These are phyloP conservation scores for Coniochaeta sp. DNA, from an alignment of 2,329 filamentous ascomycete species.

Conservation along the genomic window DNA sequence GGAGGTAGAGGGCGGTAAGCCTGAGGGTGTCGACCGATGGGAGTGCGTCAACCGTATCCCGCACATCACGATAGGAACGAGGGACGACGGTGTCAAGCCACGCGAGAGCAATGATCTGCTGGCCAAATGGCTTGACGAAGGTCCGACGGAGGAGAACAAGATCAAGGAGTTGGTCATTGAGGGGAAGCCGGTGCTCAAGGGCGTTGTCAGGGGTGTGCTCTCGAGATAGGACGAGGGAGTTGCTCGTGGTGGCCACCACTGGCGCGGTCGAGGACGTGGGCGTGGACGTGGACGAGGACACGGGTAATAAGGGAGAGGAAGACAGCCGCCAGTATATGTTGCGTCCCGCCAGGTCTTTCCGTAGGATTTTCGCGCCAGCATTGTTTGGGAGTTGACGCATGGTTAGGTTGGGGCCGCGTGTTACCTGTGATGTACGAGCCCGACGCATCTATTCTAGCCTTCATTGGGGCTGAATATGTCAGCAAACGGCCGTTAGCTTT, in stretches of 20 bases:
- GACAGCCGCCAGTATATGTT: too few species aligned
- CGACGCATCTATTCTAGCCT: too few species aligned
- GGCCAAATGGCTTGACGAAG: conserved; percentile 61
- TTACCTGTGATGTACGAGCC: too few species aligned
- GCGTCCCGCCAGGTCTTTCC: too few species aligned
- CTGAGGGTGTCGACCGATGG: conserved; percentile 32
- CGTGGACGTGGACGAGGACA: not conserved
- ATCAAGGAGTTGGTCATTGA: conserved; percentile 44
- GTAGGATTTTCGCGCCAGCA: too few species aligned
- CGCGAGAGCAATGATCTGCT: conserved; percentile 90
- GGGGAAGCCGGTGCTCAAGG: conserved; percentile 39
- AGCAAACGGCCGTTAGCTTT: too few species aligned
- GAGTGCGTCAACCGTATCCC: conserved; percentile 70
- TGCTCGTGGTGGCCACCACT: not conserved
- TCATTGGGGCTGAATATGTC: too few species aligned
- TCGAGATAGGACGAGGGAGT: conserved; percentile 27
- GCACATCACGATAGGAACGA: conserved; percentile 87
- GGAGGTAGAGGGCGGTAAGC: conserved; percentile 40
- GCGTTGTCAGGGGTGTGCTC: conserved; percentile 40
- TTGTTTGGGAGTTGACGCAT: too few species aligned
- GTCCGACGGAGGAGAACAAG: conserved; percentile 32
- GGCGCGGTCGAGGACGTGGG: not conserved
- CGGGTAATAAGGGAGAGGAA: too few species aligned
- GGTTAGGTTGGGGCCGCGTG: too few species aligned
- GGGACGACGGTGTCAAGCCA: conserved; percentile 68